Percentiles rank a stretch among this genome's conserved stretches.
These are phyloP conservation scores for Hippophae rhamnoides DNA, from an alignment of 306 rosid species.

Conservation along the genomic window DNA sequence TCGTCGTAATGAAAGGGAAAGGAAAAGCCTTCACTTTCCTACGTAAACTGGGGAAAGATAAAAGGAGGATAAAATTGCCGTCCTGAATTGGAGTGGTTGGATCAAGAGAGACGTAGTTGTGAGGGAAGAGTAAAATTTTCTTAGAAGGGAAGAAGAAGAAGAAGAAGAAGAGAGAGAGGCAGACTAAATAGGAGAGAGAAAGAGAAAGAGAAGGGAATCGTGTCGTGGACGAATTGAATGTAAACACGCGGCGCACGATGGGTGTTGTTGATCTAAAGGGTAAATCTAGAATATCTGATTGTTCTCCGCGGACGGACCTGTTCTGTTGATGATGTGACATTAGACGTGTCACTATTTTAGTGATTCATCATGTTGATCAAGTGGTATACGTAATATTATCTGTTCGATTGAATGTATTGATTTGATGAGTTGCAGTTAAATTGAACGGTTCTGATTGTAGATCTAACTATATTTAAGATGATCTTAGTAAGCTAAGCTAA, in stretches of 20 bases:
- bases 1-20: slow-evolving; percentile 10
- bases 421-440: background rate
- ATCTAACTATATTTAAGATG: background rate
- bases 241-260: slow-evolving; percentile 19
- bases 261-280: slow-evolving; percentile 9
- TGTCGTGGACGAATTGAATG: background rate
- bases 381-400: background rate
- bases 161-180: slow-evolving; percentile 6
- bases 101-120: slow-evolving; percentile 19
- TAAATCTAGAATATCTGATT: slow-evolving; percentile 20
- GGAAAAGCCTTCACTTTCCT: slow-evolving; percentile 14
- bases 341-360: slow-evolving; percentile 2
- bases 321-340: background rate
- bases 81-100: slow-evolving; percentile 15
- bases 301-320: background rate
- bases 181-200: slow-evolving; percentile 8
- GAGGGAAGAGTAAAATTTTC: slow-evolving; percentile 12
- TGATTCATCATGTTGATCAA: background rate
- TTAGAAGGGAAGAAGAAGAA: background rate
- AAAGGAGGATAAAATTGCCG: slow-evolving; percentile 9
- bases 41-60: slow-evolving; percentile 1
- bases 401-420: background rate
- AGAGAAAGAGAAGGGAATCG: slow-evolving; percentile 15
- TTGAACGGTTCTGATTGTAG: slow-evolving; percentile 1
- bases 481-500: too few relatives aligned